Evolutionary conservation across 495 filamentous ascomycete species (phyloP), one percentile per base, ranked within the genome.

Genomic region (Bryoglossum gracile): DNA sequence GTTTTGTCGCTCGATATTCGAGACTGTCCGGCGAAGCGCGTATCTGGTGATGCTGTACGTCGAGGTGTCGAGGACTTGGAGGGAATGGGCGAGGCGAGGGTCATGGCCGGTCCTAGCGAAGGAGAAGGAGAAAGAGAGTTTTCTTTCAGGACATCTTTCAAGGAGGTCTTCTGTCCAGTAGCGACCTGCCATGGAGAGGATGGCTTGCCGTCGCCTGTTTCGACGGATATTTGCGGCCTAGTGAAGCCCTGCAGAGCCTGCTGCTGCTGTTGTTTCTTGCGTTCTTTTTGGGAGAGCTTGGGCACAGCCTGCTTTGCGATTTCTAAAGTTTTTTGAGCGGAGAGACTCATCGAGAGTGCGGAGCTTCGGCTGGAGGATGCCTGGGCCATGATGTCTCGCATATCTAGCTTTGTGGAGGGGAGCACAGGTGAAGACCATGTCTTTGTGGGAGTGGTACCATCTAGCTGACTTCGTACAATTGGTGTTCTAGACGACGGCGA

Each of bases 271-370:
- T 43, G 41, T 43, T 78, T 87, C 67, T 95, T 95, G 9, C 88
- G 80, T 59, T 95, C 91, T 59, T 89, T 91, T 54, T 97, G 92
- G 1, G 88, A 92, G 34, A 94, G 54, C 54, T 80, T 94, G 63
- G 61, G 67, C 37, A 48, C 68, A 1, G 65, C 40, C 17, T 50
- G 23, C 57, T 67, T 71, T 6, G 50, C 44, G 9, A 56, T 38
- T 2, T 74, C 70, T 41, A 67, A 71, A 6, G 51, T 54, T 41
- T 51, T 71, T 48, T 74, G 68, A 28, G 62, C 79, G 53, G 78
- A 75, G 42, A 95, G 72, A 0, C 73, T 87, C n/a, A 83, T 67
- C 0, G 89, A 84, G 2, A 95, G 68, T 26, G 78, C 82, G 0
- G 89, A 95, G 4, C 78, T 77, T 19, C 64, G 53, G 10, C 66